These are phyloP conservation scores for Geum urbanum DNA, from an alignment of 306 rosid species.

Conservation along the genomic window DNA sequence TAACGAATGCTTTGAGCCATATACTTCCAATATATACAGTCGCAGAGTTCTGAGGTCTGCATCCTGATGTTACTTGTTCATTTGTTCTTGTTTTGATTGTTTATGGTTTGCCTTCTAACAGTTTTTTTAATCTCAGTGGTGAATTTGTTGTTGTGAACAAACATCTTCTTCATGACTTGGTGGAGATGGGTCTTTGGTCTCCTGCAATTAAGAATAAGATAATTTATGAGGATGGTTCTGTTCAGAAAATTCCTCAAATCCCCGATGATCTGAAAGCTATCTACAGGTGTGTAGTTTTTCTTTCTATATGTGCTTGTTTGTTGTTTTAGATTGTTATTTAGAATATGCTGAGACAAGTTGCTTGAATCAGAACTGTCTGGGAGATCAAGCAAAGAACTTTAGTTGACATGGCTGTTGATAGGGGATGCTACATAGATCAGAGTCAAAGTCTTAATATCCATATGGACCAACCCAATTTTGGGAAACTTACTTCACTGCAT, in stretches of 20 bases:
- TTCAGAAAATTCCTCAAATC: slow-evolving; percentile 58
- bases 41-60: slow-evolving; percentile 77
- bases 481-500: slow-evolving; percentile 83
- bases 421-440: slow-evolving; percentile 86
- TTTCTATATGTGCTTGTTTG: neutral
- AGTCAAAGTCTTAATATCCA: slow-evolving; percentile 92
- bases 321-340: neutral
- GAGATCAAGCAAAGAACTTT: slow-evolving; percentile 87
- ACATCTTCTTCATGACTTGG: slow-evolving; percentile 75
- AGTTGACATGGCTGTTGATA: slow-evolving; percentile 90
- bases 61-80: neutral
- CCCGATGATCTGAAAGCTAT: slow-evolving; percentile 62
- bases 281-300: slow-evolving; percentile 54
- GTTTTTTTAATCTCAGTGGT: slow-evolving; percentile 49
- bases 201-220: slow-evolving; percentile 67
- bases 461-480: slow-evolving; percentile 87
- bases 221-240: slow-evolving; percentile 68
- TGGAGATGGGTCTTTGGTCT: slow-evolving; percentile 92
- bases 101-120: neutral
- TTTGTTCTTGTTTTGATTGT: neutral
- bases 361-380: slow-evolving; percentile 75
- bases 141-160: slow-evolving; percentile 93
- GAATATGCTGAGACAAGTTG: slow-evolving; percentile 26
- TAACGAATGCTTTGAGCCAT: slow-evolving; percentile 92
- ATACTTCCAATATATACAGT: slow-evolving; percentile 82